phyloP scores from a whole-genome alignment of 352 stramenopile genomes.

The Phytophthora europaea region DNA sequence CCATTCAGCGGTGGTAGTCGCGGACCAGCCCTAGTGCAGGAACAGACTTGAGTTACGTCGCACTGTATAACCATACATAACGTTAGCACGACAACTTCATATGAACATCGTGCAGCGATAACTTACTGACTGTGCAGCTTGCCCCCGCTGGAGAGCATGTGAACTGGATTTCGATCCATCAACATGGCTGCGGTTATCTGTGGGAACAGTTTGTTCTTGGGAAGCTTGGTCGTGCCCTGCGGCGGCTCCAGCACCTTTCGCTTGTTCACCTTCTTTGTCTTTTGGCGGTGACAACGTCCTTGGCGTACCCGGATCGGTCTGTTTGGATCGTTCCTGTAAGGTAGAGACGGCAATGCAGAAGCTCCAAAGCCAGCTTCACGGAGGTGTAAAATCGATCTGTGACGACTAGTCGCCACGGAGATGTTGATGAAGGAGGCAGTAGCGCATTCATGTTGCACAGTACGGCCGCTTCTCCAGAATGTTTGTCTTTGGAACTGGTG shows the following conservation, averaged over 20 bases:
- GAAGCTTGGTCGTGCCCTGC: conserved; percentile 12
- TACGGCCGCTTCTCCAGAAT: conserved; percentile 1
- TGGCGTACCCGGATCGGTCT: background rate
- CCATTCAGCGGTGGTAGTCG: conserved; percentile 14
- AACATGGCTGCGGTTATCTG: conserved; percentile 10
- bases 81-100: too few species aligned
- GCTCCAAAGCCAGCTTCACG: conserved; percentile 3
- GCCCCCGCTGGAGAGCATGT: conserved; percentile 6
- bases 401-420: conserved; percentile 2
- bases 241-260: background rate
- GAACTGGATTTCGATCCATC: conserved; percentile 22
- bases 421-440: background rate
- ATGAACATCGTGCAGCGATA: too few species aligned
- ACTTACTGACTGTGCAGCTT: conserved; percentile 22
- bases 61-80: background rate
- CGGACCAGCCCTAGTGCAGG: conserved; percentile 8
- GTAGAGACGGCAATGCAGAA: conserved; percentile 3
- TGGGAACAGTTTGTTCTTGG: conserved; percentile 13
- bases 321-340: conserved; percentile 2
- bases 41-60: background rate
- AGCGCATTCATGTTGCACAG: conserved; percentile 16
- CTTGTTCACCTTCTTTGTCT: conserved; percentile 8
- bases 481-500: conserved; percentile 9
- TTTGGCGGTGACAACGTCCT: background rate
- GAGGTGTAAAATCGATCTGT: conserved; percentile 5